phyloP scores from a whole-genome alignment of 495 filamentous ascomycete genomes.

The Penicillium cosmopolitanum region DNA sequence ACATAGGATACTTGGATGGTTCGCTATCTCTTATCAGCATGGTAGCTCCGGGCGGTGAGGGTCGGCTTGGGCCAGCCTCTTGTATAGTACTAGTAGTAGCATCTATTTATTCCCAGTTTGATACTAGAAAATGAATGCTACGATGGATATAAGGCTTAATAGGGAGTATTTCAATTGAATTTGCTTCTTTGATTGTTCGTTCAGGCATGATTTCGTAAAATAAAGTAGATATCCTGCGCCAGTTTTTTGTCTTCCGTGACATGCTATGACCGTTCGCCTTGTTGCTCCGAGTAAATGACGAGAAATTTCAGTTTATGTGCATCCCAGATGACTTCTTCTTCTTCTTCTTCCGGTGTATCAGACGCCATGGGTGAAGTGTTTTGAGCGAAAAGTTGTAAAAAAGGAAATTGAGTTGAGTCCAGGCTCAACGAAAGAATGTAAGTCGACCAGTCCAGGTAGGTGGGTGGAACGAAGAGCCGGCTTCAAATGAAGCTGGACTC shows the following conservation, averaged over 20 bases:
- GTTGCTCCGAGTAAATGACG: slow-evolving; percentile 20
- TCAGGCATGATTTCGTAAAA: slow-evolving; percentile 24
- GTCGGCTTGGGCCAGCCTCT: too few relatives aligned
- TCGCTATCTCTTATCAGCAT: slow-evolving; percentile 26
- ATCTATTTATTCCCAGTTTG: too few relatives aligned
- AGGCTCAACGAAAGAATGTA: slow-evolving; percentile 11
- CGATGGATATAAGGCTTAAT: neutral
- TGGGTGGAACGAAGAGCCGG: neutral
- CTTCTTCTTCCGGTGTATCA: slow-evolving; percentile 14
- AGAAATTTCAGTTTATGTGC: slow-evolving; percentile 19
- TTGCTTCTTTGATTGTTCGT: slow-evolving; percentile 13
- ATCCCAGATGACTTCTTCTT: slow-evolving; percentile 16
- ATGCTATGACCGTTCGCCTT: slow-evolving; percentile 24
- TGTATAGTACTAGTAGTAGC: too few relatives aligned
- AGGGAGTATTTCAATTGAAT: neutral
- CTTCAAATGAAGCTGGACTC: slow-evolving; percentile 4
- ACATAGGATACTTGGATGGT: slow-evolving; percentile 38
- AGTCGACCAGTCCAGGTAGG: slow-evolving; percentile 1
- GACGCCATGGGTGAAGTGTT: slow-evolving; percentile 15
- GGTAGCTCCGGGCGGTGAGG: slow-evolving; percentile 35
- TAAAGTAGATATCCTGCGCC: slow-evolving; percentile 16
- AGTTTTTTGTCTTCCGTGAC: slow-evolving; percentile 15
- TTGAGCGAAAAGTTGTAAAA: slow-evolving; percentile 6
- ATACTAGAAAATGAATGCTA: neutral
- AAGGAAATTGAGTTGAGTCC: slow-evolving; percentile 11